Evolutionary conservation across 2,329 filamentous ascomycete species (phyloP).

Genomic region (Diplocarpon mali): DNA sequence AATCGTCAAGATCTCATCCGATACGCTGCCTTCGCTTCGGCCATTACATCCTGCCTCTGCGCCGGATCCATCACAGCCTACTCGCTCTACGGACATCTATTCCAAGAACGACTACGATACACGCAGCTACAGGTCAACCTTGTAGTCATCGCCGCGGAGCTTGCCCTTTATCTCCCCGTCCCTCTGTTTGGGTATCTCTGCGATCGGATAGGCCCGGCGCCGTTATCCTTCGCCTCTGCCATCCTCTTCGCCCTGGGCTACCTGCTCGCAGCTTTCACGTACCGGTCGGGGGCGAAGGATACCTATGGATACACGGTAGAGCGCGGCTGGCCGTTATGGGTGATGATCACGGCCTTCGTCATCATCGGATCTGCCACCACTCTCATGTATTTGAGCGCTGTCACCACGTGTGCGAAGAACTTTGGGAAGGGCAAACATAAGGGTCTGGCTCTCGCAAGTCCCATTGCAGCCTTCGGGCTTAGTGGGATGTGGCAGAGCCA

Average conservation of each 20-base stretch:
- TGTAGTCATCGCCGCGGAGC: conserved; percentile 74
- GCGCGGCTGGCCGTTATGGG: conserved; percentile 56
- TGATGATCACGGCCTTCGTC: conserved; percentile 81
- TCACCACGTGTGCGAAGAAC: conserved; percentile 98
- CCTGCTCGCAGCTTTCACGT: conserved; percentile 69
- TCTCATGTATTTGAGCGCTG: conserved; percentile 77
- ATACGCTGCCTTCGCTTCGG: conserved; percentile 40
- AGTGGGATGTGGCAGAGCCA: conserved; percentile 96
- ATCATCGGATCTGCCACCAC: conserved; percentile 75
- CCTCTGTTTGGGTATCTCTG: conserved; percentile 83
- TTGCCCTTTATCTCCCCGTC: conserved; percentile 88
- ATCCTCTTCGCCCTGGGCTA: conserved; percentile 73
- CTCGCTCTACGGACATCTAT: conserved; percentile 84
- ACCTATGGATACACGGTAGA: conserved; percentile 34
- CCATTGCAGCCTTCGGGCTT: conserved; percentile 85
- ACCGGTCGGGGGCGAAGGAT: conserved; percentile 42
- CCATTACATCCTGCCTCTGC: conserved; percentile 54
- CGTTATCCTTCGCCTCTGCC: conserved; percentile 62
- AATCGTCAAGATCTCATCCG: conserved; percentile 19
- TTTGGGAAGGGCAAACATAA: conserved; percentile 83
- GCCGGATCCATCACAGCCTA: conserved; percentile 89
- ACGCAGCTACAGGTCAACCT: conserved; percentile 87
- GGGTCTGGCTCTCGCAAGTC: conserved; percentile 77
- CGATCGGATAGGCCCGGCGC: conserved; percentile 74
- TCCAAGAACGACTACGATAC: conserved; percentile 79